Conservation (phyloP, 2,329 filamentous ascomycete genomes). For the Sporothrix pseudoabietina region DNA sequence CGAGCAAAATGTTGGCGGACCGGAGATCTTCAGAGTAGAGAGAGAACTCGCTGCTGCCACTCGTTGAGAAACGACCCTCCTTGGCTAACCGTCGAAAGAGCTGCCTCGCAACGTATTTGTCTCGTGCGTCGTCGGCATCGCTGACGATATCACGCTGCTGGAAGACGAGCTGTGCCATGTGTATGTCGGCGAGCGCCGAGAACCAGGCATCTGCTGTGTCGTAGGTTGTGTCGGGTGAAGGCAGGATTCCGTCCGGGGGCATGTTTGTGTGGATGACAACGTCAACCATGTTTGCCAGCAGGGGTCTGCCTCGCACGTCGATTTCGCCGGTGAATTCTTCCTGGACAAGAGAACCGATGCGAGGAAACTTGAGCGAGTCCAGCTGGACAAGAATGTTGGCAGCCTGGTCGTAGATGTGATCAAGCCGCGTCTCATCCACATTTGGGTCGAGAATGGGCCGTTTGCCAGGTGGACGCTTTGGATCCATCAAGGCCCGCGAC, state of each 20-base stretch:
- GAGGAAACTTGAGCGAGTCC: not conserved
- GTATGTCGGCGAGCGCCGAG: slow-evolving; percentile 44
- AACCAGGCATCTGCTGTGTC: slow-evolving; percentile 42
- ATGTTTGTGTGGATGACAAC: slow-evolving; percentile 2
- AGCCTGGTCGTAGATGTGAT: not conserved
- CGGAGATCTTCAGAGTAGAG: slow-evolving; percentile 34
- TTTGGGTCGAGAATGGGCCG: not conserved
- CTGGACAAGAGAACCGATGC: slow-evolving; percentile 9
- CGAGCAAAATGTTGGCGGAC: slow-evolving; percentile 30
- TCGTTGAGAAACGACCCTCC: slow-evolving; percentile 36
- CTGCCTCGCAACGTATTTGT: slow-evolving; percentile 48
- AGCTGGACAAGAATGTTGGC: slow-evolving; percentile 9
- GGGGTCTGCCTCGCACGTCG: not conserved
- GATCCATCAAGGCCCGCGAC: not conserved
- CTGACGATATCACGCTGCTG: slow-evolving; percentile 47
- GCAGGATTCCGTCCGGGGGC: not conserved
- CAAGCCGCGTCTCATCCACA: not conserved
- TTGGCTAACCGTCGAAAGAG: slow-evolving; percentile 45
- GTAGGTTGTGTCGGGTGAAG: slow-evolving; percentile 34
- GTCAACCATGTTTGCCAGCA: slow-evolving; percentile 18
- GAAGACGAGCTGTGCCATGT: slow-evolving; percentile 46
- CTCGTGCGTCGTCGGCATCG: slow-evolving; percentile 45
- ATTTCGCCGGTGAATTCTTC: not conserved
- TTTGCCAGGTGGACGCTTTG: not conserved
- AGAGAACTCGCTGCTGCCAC: slow-evolving; percentile 32